Evolutionary conservation across 2,329 filamentous ascomycete species (phyloP).

Genomic region (Zarea fungicola): DNA sequence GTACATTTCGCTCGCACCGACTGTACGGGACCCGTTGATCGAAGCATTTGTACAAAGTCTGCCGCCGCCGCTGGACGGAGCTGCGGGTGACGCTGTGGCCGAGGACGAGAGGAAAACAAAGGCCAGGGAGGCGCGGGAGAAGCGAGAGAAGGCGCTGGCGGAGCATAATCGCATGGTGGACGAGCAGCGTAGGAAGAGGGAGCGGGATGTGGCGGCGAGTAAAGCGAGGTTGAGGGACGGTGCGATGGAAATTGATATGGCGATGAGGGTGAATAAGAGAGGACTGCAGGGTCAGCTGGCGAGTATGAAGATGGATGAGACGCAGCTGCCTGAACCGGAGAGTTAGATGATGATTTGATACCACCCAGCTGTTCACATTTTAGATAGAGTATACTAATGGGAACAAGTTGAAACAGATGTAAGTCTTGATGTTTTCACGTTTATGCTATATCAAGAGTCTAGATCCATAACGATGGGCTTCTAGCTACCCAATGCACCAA

Average conservation of each 20-base stretch:
- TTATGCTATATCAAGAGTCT: too few species aligned
- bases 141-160: constrained; percentile 61
- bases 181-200: constrained; percentile 57
- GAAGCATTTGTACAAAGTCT: constrained; percentile 62
- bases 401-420: not conserved
- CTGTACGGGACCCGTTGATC: constrained; percentile 58
- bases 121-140: constrained; percentile 44
- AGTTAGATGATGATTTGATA: constrained; percentile 15
- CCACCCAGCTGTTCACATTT: too few species aligned
- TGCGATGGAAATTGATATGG: constrained; percentile 61
- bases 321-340: constrained; percentile 16
- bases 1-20: constrained; percentile 61
- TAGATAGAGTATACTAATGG: too few species aligned
- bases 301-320: constrained; percentile 23
- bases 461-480: too few species aligned
- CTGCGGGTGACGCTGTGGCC: constrained; percentile 44
- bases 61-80: constrained; percentile 43
- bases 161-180: constrained; percentile 59
- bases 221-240: constrained; percentile 59
- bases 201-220: constrained; percentile 54
- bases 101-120: constrained; percentile 48
- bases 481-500: too few species aligned
- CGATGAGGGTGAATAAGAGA: constrained; percentile 63
- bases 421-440: too few species aligned
- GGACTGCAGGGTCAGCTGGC: constrained; percentile 58